A percentile compares a stretch with the other conserved stretches of the same genome.
phyloP scores from a whole-genome alignment of 371 early-diverging fungal species.

The Paraphysoderma sedebokerense region DNA sequence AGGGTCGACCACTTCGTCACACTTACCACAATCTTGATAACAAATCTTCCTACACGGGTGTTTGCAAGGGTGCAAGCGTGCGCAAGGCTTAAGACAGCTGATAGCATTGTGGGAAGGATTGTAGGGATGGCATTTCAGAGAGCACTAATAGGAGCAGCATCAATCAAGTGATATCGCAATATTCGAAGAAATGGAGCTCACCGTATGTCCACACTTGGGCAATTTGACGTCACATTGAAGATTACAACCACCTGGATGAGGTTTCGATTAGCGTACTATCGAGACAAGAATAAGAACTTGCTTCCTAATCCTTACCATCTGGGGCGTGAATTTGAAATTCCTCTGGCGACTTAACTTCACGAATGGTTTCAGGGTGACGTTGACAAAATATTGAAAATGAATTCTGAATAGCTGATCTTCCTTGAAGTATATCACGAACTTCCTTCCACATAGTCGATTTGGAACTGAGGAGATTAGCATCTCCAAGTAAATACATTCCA shows the following conservation, averaged over 20 bases:
- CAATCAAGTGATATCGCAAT: no score
- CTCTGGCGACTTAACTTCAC: slow-evolving; percentile 6
- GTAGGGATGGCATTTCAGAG: slow-evolving; percentile 14
- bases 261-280: no score
- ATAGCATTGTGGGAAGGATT: slow-evolving; percentile 4
- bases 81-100: slow-evolving; percentile 17
- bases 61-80: slow-evolving; percentile 14
- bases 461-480: slow-evolving; percentile 13
- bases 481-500: slow-evolving; percentile 36
- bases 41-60: slow-evolving; percentile 19
- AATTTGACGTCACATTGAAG: slow-evolving; percentile 4
- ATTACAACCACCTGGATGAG: slow-evolving; percentile 17
- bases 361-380: slow-evolving; percentile 15
- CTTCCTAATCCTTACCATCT: no score
- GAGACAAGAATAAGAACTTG: no score
- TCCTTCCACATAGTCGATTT: slow-evolving; percentile 17
- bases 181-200: no score
- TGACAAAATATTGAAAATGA: slow-evolving; percentile 23
- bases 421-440: slow-evolving; percentile 8
- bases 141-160: slow-evolving; percentile 18
- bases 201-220: no score
- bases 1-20: slow-evolving; percentile 6
- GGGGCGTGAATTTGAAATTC: slow-evolving; percentile 9
- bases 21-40: slow-evolving; percentile 20
- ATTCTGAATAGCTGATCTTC: slow-evolving; percentile 11